These are phyloP conservation scores for Chlorella sp. DNA, from an alignment of 139 green algal genomes.

Conservation along the genomic window DNA sequence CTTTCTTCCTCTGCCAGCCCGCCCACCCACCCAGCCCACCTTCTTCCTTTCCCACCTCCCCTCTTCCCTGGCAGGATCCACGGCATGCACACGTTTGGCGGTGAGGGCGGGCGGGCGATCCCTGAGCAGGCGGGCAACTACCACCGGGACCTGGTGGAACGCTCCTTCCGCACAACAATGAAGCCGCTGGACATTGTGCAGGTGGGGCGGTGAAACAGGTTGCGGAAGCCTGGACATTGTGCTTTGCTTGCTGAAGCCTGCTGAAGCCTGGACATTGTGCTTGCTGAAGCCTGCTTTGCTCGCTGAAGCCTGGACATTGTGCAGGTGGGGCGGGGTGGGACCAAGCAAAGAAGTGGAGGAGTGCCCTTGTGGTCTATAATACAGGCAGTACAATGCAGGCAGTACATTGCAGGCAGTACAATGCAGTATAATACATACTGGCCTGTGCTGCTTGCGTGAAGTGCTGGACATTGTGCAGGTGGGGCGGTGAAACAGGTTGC, in stretches of 20 bases:
- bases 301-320: no score
- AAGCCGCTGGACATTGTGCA: slow-evolving; percentile 81
- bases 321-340: background rate
- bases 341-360: background rate
- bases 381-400: no score
- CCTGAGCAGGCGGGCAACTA: slow-evolving; percentile 71
- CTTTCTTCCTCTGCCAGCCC: no score
- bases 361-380: no score
- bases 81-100: slow-evolving; percentile 1
- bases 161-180: slow-evolving; percentile 57
- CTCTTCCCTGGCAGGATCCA: slow-evolving; percentile 22
- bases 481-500: background rate
- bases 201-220: background rate
- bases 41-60: background rate
- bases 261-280: no score
- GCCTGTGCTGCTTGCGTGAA: no score
- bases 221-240: no score
- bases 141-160: slow-evolving; percentile 55
- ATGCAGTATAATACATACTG: no score
- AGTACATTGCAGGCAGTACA: no score
- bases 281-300: no score
- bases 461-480: slow-evolving; percentile 74
- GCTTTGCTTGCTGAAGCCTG: no score
- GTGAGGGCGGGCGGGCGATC: background rate
- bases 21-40: background rate